These are phyloP conservation scores for Tuber umbilicatum DNA, from an alignment of 495 filamentous ascomycete species.

Conservation along the genomic window DNA sequence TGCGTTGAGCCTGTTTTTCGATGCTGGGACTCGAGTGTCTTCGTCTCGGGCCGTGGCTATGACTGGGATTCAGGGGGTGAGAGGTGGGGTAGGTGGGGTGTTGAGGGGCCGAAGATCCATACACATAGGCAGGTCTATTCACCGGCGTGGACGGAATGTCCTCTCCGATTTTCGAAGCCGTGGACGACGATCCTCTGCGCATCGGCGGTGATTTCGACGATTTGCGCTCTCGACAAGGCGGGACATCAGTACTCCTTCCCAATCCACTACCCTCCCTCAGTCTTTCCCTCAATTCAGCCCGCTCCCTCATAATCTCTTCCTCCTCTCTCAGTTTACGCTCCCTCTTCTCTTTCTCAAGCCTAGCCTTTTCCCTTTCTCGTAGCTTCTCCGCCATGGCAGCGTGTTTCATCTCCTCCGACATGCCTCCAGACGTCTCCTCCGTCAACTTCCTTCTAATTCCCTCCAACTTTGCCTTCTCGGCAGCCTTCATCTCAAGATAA, in stretches of 20 bases:
- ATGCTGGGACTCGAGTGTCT: conserved; percentile 39
- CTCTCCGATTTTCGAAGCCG: conserved; percentile 29
- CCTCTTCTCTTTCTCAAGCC: conserved; percentile 22
- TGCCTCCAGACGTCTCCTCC: conserved; percentile 19
- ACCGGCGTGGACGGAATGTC: conserved; percentile 23
- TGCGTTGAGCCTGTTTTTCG: conserved; percentile 32
- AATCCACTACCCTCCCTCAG: conserved; percentile 20
- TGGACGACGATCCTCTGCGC: conserved; percentile 33
- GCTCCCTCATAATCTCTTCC: conserved; percentile 4
- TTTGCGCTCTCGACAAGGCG: conserved; percentile 26
- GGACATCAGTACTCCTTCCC: conserved; percentile 32
- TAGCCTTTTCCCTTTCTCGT: conserved; percentile 16
- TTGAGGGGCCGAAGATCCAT: conserved; percentile 26
- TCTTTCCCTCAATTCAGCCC: conserved; percentile 9
- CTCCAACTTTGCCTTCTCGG: conserved; percentile 32
- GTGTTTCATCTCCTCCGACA: conserved; percentile 10
- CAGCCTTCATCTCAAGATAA: conserved; percentile 29
- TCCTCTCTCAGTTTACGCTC: conserved; percentile 10
- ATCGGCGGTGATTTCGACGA: conserved; percentile 29
- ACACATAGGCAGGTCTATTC: conserved; percentile 18
- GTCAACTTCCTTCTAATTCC: conserved; percentile 27
- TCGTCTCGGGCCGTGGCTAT: conserved; percentile 20
- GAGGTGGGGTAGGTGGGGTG: conserved; percentile 18
- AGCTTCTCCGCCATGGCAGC: conserved; percentile 13
- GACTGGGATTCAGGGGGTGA: conserved; percentile 14